A percentile compares a stretch with the other conserved stretches of the same genome.
These are phyloP conservation scores for Phytophthora constricta DNA, from an alignment of 352 stramenopile genomes.

Conservation along the genomic window DNA sequence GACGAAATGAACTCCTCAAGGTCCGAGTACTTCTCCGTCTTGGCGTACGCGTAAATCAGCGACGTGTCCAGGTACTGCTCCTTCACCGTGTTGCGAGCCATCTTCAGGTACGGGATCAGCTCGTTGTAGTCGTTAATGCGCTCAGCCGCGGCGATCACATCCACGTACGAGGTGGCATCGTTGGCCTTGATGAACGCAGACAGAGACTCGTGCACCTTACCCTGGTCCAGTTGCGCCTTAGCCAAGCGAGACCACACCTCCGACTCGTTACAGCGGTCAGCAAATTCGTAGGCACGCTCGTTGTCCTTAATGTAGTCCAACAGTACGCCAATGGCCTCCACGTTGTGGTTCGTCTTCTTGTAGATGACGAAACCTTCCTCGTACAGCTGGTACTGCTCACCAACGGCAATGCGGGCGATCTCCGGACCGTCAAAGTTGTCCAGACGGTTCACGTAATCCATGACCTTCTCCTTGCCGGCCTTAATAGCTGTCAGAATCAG, in stretches of 20 bases:
- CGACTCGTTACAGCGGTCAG: constrained; percentile 97
- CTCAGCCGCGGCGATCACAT: constrained; percentile 98
- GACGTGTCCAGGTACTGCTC: constrained; percentile 99
- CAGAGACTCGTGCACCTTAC: constrained; percentile 97
- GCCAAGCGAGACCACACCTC: constrained; percentile 99
- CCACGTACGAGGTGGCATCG: constrained; percentile 97
- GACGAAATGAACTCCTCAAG: constrained; percentile 99
- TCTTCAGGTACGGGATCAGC: constrained; percentile 99
- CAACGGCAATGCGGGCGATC: constrained; percentile 99
- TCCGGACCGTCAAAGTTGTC: constrained; percentile 99
- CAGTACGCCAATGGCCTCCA: constrained; percentile 93
- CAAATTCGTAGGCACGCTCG: constrained; percentile 98
- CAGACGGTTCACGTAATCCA: constrained; percentile 99
- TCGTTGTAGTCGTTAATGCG: constrained; percentile 96
- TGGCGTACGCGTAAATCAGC: constrained; percentile 99
- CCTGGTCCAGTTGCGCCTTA: constrained; percentile 98
- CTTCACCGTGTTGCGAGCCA: constrained; percentile 99
- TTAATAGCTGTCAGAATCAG: constrained; percentile 99
- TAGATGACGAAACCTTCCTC: constrained; percentile 99
- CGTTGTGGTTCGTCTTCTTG: constrained; percentile 99
- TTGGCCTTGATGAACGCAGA: constrained; percentile 99
- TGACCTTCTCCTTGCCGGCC: constrained; percentile 97
- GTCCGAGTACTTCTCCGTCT: constrained; percentile 98
- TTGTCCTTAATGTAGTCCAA: constrained; percentile 98
- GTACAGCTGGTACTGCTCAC: constrained; percentile 98